phyloP scores from a whole-genome alignment of 2,329 filamentous ascomycete genomes.

The Penicillium sp. region DNA sequence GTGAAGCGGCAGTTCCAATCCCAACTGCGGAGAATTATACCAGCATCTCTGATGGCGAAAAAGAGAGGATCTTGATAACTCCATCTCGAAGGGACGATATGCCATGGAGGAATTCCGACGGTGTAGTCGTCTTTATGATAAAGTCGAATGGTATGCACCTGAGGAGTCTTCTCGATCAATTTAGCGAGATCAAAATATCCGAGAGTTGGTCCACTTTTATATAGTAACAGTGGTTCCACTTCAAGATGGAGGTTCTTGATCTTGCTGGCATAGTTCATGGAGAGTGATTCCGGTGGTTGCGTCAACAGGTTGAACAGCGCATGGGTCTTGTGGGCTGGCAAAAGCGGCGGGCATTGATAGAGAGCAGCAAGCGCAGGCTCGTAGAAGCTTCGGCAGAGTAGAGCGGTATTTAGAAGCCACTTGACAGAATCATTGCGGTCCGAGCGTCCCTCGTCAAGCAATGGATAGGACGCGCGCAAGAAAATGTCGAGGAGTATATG shows the following conservation, averaged over 20 bases:
- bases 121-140: slow-evolving; percentile 65
- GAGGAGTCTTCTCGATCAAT: slow-evolving; percentile 65
- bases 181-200: slow-evolving; percentile 58
- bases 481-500: slow-evolving; percentile 71
- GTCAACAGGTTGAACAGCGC: slow-evolving; percentile 57
- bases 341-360: slow-evolving; percentile 69
- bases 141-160: slow-evolving; percentile 69
- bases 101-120: slow-evolving; percentile 34
- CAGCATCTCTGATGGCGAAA: slow-evolving; percentile 57
- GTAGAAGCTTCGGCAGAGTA: slow-evolving; percentile 64
- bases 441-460: slow-evolving; percentile 45
- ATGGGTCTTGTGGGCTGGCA: slow-evolving; percentile 52
- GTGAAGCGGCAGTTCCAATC: slow-evolving; percentile 58
- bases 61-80: slow-evolving; percentile 69
- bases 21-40: slow-evolving; percentile 52
- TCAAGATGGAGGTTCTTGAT: slow-evolving; percentile 71
- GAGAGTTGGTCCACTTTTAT: slow-evolving; percentile 54
- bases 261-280: slow-evolving; percentile 69
- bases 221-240: slow-evolving; percentile 58
- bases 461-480: slow-evolving; percentile 62
- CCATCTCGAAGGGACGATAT: slow-evolving; percentile 56
- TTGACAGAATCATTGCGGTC: slow-evolving; percentile 29
- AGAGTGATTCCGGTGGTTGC: slow-evolving; percentile 51
- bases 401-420: slow-evolving; percentile 68
- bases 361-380: slow-evolving; percentile 74